Conservation (phyloP, 2,329 filamentous ascomycete species). For the Calonectria naviculata region DNA sequence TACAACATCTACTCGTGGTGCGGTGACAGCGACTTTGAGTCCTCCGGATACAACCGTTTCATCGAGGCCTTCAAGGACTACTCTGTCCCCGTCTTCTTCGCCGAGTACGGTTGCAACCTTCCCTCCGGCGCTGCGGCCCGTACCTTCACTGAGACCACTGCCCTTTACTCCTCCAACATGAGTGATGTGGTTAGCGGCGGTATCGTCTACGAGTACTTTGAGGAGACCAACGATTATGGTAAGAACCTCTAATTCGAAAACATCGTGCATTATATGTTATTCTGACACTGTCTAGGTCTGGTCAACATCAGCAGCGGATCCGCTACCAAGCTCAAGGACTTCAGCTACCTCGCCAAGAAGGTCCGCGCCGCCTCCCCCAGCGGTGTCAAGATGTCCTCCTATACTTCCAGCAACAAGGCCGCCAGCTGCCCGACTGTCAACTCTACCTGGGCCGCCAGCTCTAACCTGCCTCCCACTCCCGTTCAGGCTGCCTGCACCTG, state of each 20-base stretch:
- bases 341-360: conserved; percentile 75
- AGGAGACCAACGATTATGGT: conserved; percentile 90
- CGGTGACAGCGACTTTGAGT: conserved; percentile 79
- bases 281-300: conserved; percentile 53
- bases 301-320: conserved; percentile 69
- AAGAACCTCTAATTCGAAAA: neutral
- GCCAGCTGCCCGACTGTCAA: conserved; percentile 77
- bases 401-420: conserved; percentile 78
- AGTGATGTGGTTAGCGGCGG: conserved; percentile 89
- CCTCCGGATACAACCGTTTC: conserved; percentile 84
- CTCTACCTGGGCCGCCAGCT: conserved; percentile 72
- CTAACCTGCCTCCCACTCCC: conserved; percentile 82
- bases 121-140: conserved; percentile 70
- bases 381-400: conserved; percentile 72
- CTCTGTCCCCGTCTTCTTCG: conserved; percentile 96
- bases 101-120: conserved; percentile 96
- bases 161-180: conserved; percentile 86
- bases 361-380: conserved; percentile 76
- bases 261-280: neutral
- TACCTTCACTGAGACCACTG: conserved; percentile 85
- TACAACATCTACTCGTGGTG: conserved; percentile 99
- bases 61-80: conserved; percentile 89
- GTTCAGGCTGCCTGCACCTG: conserved; percentile 84
- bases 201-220: conserved; percentile 99
- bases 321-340: conserved; percentile 79